Conservation (phyloP, 2,329 filamentous ascomycete genomes). For the Botrytis squamosa region DNA sequence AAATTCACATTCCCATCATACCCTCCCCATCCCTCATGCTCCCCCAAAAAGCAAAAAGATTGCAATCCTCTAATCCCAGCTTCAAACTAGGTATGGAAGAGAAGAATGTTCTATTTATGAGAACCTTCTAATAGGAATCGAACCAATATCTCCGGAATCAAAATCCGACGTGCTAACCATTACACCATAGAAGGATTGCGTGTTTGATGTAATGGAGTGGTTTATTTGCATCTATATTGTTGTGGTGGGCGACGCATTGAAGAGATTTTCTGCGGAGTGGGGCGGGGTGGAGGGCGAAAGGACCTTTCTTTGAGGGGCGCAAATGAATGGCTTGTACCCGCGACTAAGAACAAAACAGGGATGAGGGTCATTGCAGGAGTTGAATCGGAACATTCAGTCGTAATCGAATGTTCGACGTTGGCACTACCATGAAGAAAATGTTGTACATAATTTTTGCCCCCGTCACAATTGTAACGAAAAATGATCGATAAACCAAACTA, state of each 20-base stretch:
- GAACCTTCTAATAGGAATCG: slow-evolving; percentile 15
- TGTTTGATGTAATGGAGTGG: fast-evolving
- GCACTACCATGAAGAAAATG: background rate
- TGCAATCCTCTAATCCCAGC: background rate
- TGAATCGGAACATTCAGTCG: background rate
- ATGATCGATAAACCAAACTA: background rate
- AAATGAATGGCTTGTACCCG: background rate
- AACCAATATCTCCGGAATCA: slow-evolving; percentile 8
- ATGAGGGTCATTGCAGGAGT: background rate
- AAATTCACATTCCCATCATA: too few species aligned
- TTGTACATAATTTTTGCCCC: background rate
- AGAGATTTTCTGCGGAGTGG: slow-evolving; percentile 1
- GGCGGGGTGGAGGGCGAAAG: background rate
- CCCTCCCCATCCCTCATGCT: too few species aligned
- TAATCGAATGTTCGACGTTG: background rate
- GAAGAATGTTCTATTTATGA: background rate
- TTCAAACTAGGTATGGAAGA: slow-evolving; percentile 9
- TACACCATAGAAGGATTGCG: slow-evolving; percentile 13
- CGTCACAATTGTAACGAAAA: background rate
- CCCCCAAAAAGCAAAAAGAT: too few species aligned
- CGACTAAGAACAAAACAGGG: background rate
- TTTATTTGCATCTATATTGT: background rate
- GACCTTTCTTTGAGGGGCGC: background rate
- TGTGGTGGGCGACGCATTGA: background rate
- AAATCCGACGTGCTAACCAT: slow-evolving; percentile 8